phyloP scores from a whole-genome alignment of 345 rosid genomes.

The Hirschfeldia incana region DNA sequence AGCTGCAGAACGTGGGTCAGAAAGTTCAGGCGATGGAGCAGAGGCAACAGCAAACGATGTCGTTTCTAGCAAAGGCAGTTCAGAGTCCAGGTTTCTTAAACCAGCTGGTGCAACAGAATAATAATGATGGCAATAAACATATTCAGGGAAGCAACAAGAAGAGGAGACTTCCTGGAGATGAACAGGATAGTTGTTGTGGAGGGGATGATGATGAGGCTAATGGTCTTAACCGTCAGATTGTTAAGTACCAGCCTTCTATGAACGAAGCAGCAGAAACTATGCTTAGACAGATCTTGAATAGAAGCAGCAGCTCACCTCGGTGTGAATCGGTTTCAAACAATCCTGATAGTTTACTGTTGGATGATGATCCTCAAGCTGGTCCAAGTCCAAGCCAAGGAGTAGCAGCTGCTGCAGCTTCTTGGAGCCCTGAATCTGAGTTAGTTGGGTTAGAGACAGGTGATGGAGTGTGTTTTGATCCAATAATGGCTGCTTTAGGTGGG shows the following conservation, averaged over 20 bases:
- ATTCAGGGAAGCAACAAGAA: slow-evolving; percentile 71
- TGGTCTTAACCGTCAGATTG: slow-evolving; percentile 61
- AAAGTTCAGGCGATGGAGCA: slow-evolving; percentile 93
- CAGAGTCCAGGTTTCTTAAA: slow-evolving; percentile 77
- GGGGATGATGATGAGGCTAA: slow-evolving; percentile 30
- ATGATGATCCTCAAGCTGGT: slow-evolving; percentile 37
- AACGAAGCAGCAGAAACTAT: slow-evolving; percentile 76
- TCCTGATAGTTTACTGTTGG: slow-evolving; percentile 48
- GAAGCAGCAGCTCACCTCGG: slow-evolving; percentile 49
- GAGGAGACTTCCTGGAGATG: slow-evolving; percentile 72
- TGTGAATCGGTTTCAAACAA: slow-evolving; percentile 48
- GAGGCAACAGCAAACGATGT: slow-evolving; percentile 92
- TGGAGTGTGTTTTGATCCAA: slow-evolving; percentile 50
- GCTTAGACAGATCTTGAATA: slow-evolving; percentile 59
- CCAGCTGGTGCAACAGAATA: slow-evolving; percentile 73
- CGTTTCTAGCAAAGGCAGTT: slow-evolving; percentile 86
- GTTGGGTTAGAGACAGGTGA: slow-evolving; percentile 45
- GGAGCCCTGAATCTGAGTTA: slow-evolving; percentile 45
- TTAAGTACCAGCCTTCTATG: slow-evolving; percentile 69
- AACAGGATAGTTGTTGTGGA: slow-evolving; percentile 45
- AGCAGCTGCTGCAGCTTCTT: slow-evolving; percentile 40
- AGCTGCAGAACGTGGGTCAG: slow-evolving; percentile 73
- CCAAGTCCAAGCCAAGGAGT: slow-evolving; percentile 41
- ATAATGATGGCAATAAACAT: slow-evolving; percentile 53
- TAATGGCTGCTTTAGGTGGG: slow-evolving; percentile 45